Evolutionary conservation across 139 green algal species (phyloP), one percentile per base, ranked within the genome.

Genomic region (Pycnococcus provasolii): DNA sequence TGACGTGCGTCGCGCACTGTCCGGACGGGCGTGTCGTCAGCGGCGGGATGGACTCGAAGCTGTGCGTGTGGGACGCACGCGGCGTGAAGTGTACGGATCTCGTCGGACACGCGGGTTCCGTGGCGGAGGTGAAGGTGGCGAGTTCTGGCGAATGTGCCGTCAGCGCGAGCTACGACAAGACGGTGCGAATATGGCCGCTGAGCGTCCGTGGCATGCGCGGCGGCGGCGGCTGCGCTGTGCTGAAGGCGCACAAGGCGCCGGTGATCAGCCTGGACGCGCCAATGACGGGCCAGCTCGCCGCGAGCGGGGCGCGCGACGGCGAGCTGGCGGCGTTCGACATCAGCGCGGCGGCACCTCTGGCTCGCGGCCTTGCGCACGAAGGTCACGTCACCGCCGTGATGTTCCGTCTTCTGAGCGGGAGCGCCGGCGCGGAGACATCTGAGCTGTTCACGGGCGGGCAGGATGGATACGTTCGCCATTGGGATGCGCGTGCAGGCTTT

Each of bases 371-470:
- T 73, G 74, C 80, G 68, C 78, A 83, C 62, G 46, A 71, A 40
- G 87, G 87, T 0, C 87, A 91, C 67, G 65, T 90, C 50, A 94
- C 86, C 42, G 74, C 85, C 3, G 70, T 94, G 37, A 67, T 68
- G 1, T 89, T 81, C 81, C 50, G 42, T 7, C 53, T 79, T 7
- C 60, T 13, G 1, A 60, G 39, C 45, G 74, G 73, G 42, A 15
- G 45, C 39, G 68, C 3, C 59, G 4, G 9, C 6, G 47, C 1
- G 45, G 64, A 45, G 48, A 54, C 48, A 7, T 59, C 39, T 45
- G 15, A 70, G 53, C 53, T 74, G 0, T 8, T 84, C 13, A 73
- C 63, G 7, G 79, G 76, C 7, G 80, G 74, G 0, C 83, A 87
- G 66, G 84, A 89, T 60, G 84, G 84, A 13, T 44, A 47, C 8